Evolutionary conservation across 495 filamentous ascomycete species (phyloP).

Genomic region (Tuber microsphaerosporum): DNA sequence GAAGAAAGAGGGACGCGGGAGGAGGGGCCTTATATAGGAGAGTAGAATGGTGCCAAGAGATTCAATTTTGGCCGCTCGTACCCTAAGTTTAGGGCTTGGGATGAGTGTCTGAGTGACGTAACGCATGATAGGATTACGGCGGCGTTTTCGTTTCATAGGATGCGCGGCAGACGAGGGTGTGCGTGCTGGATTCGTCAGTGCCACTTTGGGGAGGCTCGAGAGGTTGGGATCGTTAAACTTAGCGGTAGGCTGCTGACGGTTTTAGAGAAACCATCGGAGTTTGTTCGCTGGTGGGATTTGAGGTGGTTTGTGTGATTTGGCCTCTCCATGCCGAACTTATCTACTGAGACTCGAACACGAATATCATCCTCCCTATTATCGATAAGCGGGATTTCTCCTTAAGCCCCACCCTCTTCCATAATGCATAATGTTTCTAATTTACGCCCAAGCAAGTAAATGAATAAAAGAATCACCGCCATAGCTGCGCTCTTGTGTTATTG

Average conservation of each 20-base stretch:
- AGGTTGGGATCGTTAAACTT: background rate
- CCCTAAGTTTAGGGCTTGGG: background rate
- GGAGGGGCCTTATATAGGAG: background rate
- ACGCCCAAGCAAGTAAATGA: no score
- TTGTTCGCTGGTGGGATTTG: background rate
- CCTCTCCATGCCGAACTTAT: no score
- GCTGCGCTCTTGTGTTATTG: background rate
- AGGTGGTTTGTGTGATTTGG: background rate
- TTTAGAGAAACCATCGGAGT: background rate
- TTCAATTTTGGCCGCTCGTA: background rate
- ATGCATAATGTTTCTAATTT: no score
- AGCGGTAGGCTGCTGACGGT: background rate
- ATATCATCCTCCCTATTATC: no score
- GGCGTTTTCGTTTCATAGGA: background rate
- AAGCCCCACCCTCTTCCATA: no score
- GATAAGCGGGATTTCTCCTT: no score
- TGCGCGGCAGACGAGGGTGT: background rate
- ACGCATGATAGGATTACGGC: background rate
- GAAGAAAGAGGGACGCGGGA: slow-evolving; percentile 15
- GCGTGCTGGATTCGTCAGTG: background rate
- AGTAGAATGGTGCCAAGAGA: background rate
- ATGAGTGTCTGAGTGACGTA: background rate
- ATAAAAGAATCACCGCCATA: no score
- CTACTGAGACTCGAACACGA: no score
- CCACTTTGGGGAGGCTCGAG: background rate